phyloP scores from a whole-genome alignment of 495 filamentous ascomycete genomes.

The Penicillium pulvis region DNA sequence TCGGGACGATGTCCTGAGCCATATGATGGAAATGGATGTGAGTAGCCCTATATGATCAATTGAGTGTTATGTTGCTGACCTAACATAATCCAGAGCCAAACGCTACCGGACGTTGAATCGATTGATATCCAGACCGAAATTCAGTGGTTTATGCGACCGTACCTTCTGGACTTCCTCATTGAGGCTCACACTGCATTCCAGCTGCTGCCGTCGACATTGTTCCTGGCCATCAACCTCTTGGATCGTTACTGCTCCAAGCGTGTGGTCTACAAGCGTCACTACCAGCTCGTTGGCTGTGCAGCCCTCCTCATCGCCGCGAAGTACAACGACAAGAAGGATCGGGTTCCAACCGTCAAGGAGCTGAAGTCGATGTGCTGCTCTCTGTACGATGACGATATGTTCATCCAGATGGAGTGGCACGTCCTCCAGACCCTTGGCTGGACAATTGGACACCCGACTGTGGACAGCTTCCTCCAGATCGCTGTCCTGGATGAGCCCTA shows the following conservation, averaged over 20 bases:
- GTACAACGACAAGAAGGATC: conserved; percentile 97
- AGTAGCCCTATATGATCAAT: conserved; percentile 22
- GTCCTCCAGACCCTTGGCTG: conserved; percentile 97
- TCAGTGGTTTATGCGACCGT: conserved; percentile 99
- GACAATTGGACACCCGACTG: conserved; percentile 93
- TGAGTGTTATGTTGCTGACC: conserved; percentile 16
- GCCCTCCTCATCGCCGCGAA: conserved; percentile 96
- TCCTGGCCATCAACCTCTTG: conserved; percentile 93
- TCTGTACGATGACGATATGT: conserved; percentile 99
- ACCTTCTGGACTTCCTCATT: conserved; percentile 96
- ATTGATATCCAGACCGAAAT: conserved; percentile 99
- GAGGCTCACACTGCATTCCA: conserved; percentile 96
- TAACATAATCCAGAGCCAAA: conserved; percentile 65
- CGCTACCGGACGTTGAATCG: conserved; percentile 90
- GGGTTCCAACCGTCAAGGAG: conserved; percentile 92
- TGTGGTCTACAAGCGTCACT: conserved; percentile 99
- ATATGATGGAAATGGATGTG: conserved; percentile 98
- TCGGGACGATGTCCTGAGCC: conserved; percentile 85
- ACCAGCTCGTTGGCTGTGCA: conserved; percentile 95
- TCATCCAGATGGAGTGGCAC: conserved; percentile 99
- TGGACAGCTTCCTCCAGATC: conserved; percentile 87
- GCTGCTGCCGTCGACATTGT: conserved; percentile 89
- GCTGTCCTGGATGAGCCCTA: conserved; percentile 62
- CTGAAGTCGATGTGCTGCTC: conserved; percentile 99
- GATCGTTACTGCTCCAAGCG: conserved; percentile 97